phyloP scores from a whole-genome alignment of 257 asterid genomes.

The Plectranthus barbatus region DNA sequence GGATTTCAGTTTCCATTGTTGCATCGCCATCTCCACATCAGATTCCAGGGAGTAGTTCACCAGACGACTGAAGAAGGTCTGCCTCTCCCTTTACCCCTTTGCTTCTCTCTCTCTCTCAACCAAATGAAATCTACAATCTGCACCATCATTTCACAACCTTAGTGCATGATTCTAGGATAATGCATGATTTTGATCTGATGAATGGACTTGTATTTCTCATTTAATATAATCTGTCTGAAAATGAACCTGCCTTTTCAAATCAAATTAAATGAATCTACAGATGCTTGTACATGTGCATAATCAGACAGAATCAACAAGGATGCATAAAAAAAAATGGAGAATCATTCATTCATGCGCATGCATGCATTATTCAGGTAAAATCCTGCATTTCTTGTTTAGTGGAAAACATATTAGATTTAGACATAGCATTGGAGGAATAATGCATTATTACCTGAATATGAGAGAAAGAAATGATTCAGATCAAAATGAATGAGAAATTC shows the following conservation, averaged over 20 bases:
- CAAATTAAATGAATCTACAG: background rate
- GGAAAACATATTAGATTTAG: too few relatives aligned
- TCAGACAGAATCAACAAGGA: background rate
- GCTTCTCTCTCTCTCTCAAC: background rate
- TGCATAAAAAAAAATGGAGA: too few relatives aligned
- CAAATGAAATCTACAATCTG: slow-evolving; percentile 11
- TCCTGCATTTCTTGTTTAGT: background rate
- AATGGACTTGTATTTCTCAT: background rate
- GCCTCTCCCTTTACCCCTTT: slow-evolving; percentile 7
- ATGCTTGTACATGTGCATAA: too few relatives aligned
- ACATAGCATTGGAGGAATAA: too few relatives aligned
- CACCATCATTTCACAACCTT: too few relatives aligned
- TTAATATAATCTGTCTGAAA: too few relatives aligned
- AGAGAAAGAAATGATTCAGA: slow-evolving; percentile 7
- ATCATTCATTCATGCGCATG: background rate
- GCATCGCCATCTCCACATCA: slow-evolving; percentile 30
- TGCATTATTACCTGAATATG: slow-evolving; percentile 6
- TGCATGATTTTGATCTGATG: background rate
- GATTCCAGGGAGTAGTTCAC: too few relatives aligned
- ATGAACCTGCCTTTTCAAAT: too few relatives aligned
- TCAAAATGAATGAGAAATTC: slow-evolving; percentile 3
- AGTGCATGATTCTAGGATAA: background rate
- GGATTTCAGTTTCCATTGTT: slow-evolving; percentile 34
- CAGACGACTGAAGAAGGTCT: background rate
- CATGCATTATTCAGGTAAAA: background rate